A percentile compares a stretch with the other conserved stretches of the same genome.
These are phyloP conservation scores for Xylaria scruposa DNA, from an alignment of 495 filamentous ascomycete species.

Conservation along the genomic window DNA sequence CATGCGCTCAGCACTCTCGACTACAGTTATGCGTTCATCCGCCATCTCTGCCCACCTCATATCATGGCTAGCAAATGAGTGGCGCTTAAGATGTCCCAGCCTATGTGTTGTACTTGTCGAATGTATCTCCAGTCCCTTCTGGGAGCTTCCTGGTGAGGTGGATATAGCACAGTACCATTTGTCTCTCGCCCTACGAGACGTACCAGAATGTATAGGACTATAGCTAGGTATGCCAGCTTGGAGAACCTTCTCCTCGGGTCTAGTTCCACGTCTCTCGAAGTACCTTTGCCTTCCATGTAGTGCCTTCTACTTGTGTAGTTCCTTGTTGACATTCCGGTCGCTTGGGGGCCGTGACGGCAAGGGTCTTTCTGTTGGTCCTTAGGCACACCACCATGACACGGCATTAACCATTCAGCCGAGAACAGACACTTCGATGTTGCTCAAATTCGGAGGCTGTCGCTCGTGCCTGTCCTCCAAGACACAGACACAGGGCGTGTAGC, in stretches of 20 bases:
- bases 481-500: slow-evolving; percentile 54
- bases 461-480: slow-evolving; percentile 44
- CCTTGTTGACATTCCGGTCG: slow-evolving; percentile 39
- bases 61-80: slow-evolving; percentile 51
- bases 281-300: slow-evolving; percentile 29
- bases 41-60: slow-evolving; percentile 53
- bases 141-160: slow-evolving; percentile 25
- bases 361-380: slow-evolving; percentile 52
- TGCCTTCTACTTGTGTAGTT: slow-evolving; percentile 27
- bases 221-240: slow-evolving; percentile 10
- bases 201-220: slow-evolving; percentile 23
- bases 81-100: slow-evolving; percentile 47
- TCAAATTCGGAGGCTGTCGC: slow-evolving; percentile 50
- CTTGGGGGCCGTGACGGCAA: slow-evolving; percentile 46
- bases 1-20: slow-evolving; percentile 43
- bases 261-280: slow-evolving; percentile 16
- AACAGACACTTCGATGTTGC: slow-evolving; percentile 49
- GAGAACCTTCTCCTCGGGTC: slow-evolving; percentile 17
- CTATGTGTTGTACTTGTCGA: slow-evolving; percentile 34
- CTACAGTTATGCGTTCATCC: slow-evolving; percentile 58
- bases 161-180: slow-evolving; percentile 10
- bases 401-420: slow-evolving; percentile 64
- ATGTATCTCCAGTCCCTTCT: slow-evolving; percentile 27
- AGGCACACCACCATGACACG: slow-evolving; percentile 52
- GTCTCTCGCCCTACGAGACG: slow-evolving; percentile 10